Base-by-base conservation (phyloP, 2,329 filamentous ascomycete species). In the Hirsutella minnesotensis region DNA sequence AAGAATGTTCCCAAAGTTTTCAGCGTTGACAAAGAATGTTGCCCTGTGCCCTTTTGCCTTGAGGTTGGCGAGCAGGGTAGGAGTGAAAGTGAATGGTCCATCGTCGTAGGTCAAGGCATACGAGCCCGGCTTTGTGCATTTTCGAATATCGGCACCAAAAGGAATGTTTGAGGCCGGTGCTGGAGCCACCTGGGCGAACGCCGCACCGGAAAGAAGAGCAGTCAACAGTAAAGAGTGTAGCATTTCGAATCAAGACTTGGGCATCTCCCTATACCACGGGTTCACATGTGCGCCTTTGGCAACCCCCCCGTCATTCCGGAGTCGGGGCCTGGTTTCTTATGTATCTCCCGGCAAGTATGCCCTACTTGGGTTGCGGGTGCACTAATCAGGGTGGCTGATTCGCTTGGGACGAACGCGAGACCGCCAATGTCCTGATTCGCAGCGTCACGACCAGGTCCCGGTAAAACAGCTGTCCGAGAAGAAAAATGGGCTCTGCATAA, bases 71-170 rank as follows among this genome's bases (percentile, higher is more conserved):
- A 69, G 59, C 4, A 67, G 49, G 9, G 44, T 41, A 1, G 49
- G 43, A 9, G 66, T 68, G 45, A 58, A 65, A 3, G 40, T 42
- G 41, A 52, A 62, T 9, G 64, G 63, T 0, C 63, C 63, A 31
- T 67, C 64, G 42, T 67, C 64, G 46, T 58, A 65, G 3, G 62
- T 64, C 31, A 67, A 53, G 5, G 64, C 63, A 24, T 60, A 49
- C 4, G 51, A 53, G 21, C 47, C 48, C 2, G 52, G 48, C 12
- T 44, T 43, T 8, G 52, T 56, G 45, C 57, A 58, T 13, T 40
- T 50, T 5, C 39, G 44, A 27, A 55, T 54, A 19, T 46, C 27
- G 16, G 35, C 41, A n/a, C 49, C 52, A n/a, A 42, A 31, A 9
- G 15, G 15, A 35, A 35, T 18, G 16, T 10, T 35, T 5, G 33